Conservation (phyloP, 306 rosid genomes). For the Vicia faba region DNA sequence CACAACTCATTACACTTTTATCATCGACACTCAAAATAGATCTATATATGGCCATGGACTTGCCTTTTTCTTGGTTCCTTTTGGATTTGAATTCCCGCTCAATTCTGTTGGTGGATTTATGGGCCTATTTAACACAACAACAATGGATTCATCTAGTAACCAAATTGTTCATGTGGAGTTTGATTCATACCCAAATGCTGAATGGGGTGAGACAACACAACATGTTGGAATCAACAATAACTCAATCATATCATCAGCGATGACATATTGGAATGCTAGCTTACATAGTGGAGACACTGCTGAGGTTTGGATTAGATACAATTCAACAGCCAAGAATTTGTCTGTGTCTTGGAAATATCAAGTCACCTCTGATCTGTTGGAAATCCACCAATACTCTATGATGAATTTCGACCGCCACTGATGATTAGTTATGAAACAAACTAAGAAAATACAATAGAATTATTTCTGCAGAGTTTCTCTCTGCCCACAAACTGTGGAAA, state of each 20-base stretch:
- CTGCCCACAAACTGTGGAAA: too few species aligned
- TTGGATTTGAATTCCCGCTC: constrained; percentile 36
- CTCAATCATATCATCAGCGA: not conserved
- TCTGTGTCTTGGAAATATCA: constrained; percentile 45
- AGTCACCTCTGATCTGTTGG: not conserved
- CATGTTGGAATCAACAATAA: constrained; percentile 49
- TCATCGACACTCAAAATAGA: not conserved
- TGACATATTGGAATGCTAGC: constrained; percentile 42
- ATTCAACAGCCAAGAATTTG: constrained; percentile 31
- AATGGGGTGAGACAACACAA: constrained; percentile 20
- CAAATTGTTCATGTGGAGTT: constrained; percentile 50
- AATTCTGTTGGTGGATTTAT: constrained; percentile 43
- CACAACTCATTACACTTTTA: constrained; percentile 45
- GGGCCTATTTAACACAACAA: constrained; percentile 42
- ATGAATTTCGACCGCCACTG: too few species aligned
- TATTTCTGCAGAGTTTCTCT: too few species aligned
- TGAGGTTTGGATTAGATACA: constrained; percentile 42
- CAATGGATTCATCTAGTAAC: not conserved
- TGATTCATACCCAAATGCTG: constrained; percentile 6
- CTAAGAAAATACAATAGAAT: too few species aligned
- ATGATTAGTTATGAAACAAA: too few species aligned
- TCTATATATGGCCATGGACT: constrained; percentile 16
- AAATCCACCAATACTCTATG: too few species aligned
- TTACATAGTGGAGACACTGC: constrained; percentile 34
- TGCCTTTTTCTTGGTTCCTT: constrained; percentile 47